Evolutionary conservation across 2,329 filamentous ascomycete species (phyloP).

Genomic region (Colletotrichum shisoi): DNA sequence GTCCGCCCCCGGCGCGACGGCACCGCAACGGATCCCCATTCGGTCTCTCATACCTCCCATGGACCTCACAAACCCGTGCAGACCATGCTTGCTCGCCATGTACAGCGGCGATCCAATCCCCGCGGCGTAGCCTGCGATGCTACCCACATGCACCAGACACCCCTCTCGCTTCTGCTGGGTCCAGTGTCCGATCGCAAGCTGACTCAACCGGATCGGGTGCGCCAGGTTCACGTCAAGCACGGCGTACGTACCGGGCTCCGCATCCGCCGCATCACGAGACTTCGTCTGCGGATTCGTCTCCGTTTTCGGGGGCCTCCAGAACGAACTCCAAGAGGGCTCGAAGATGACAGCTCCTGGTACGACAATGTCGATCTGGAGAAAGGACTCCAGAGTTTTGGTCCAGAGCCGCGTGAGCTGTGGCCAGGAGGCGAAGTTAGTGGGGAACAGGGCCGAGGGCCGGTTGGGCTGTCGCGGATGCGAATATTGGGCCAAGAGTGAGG

Average conservation of each 20-base stretch:
- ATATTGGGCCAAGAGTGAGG: conserved; percentile 46
- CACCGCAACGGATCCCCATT: conserved; percentile 48
- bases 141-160: conserved; percentile 48
- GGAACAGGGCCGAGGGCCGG: conserved; percentile 47
- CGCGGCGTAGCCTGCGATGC: conserved; percentile 47
- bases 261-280: conserved; percentile 44
- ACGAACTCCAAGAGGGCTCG: conserved; percentile 49
- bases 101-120: conserved; percentile 49
- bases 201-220: conserved; percentile 50
- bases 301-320: conserved; percentile 50
- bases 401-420: conserved; percentile 47
- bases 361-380: conserved; percentile 49
- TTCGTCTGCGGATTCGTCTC: conserved; percentile 44
- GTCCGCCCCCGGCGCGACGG: conserved; percentile 49
- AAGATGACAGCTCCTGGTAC: conserved; percentile 51
- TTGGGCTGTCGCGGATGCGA: conserved; percentile 41
- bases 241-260: conserved; percentile 47
- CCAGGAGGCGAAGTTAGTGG: conserved; percentile 51
- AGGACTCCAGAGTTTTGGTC: conserved; percentile 43
- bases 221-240: conserved; percentile 51
- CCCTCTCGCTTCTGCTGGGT: conserved; percentile 44
- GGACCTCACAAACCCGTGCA: conserved; percentile 49
- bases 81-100: conserved; percentile 50
- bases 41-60: conserved; percentile 45
- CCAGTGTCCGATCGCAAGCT: conserved; percentile 52